Evolutionary conservation across 768 basidiomycete genomes (phyloP).

Genomic region (Saitozyma sp.): DNA sequence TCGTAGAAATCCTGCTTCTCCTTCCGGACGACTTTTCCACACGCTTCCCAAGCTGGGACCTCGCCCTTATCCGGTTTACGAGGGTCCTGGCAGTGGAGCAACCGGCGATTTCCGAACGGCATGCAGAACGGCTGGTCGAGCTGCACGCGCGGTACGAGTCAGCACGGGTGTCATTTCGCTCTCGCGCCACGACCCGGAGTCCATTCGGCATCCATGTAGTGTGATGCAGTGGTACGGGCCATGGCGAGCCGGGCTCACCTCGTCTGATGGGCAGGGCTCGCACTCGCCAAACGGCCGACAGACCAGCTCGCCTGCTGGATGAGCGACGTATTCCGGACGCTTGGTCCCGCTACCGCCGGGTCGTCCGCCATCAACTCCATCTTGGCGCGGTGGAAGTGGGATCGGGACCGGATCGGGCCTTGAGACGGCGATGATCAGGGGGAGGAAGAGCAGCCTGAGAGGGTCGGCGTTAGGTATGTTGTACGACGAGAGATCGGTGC

Average conservation of each 20-base stretch:
- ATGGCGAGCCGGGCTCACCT: conserved; percentile 48
- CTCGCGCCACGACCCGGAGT: no score
- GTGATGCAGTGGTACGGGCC: no score
- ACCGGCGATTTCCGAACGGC: conserved; percentile 90
- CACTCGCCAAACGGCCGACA: conserved; percentile 56
- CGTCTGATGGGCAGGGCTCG: conserved; percentile 56
- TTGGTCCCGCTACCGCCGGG: no score
- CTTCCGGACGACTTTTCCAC: conserved; percentile 75
- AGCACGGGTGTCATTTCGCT: not conserved
- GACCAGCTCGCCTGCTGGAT: conserved; percentile 43
- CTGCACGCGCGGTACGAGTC: conserved; percentile 53
- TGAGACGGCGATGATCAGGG: not conserved
- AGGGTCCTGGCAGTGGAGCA: conserved; percentile 68
- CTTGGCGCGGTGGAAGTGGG: not conserved
- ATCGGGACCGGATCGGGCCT: not conserved
- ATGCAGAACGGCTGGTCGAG: conserved; percentile 85
- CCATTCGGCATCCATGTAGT: no score
- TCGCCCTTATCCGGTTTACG: conserved; percentile 40
- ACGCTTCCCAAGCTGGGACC: conserved; percentile 86
- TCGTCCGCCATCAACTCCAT: no score
- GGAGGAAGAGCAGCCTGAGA: conserved; percentile 1
- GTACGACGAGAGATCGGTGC: no score
- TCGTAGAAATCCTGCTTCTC: conserved; percentile 89
- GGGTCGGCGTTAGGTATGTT: no score
- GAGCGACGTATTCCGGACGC: conserved; percentile 26